A percentile compares a stretch with the other conserved stretches of the same genome.
Evolutionary conservation across 495 filamentous ascomycete genomes (phyloP).

Genomic region (Chlorociboria aeruginascens): DNA sequence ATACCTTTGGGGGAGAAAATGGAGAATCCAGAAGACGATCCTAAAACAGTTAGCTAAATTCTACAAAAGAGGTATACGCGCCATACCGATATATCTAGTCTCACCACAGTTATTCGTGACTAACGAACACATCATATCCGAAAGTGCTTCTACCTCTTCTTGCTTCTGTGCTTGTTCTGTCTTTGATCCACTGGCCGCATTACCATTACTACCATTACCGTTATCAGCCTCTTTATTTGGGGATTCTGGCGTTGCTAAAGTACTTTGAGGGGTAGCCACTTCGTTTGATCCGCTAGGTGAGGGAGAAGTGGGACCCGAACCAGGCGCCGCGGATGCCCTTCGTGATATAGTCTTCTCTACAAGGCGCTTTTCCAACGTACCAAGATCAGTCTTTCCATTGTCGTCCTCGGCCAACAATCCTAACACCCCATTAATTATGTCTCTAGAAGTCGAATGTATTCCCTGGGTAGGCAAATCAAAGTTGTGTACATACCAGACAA

Average conservation of each 20-base stretch:
- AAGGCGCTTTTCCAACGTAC: slow-evolving; percentile 72
- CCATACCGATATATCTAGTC: slow-evolving; percentile 87
- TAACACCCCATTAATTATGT: slow-evolving; percentile 9
- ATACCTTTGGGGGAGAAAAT: slow-evolving; percentile 98
- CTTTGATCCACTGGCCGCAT: no score
- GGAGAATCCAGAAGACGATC: slow-evolving; percentile 94
- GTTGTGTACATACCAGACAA: slow-evolving; percentile 50
- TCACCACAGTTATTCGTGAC: slow-evolving; percentile 97
- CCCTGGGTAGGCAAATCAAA: no score
- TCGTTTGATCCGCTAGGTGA: slow-evolving; percentile 10
- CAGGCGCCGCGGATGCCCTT: slow-evolving; percentile 12
- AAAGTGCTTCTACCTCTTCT: slow-evolving; percentile 75
- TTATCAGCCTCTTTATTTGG: slow-evolving; percentile 12
- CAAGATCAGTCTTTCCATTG: slow-evolving; percentile 78
- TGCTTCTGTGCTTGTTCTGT: slow-evolving; percentile 29
- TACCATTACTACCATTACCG: slow-evolving; percentile 10
- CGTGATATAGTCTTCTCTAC: slow-evolving; percentile 11
- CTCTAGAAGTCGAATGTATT: no score
- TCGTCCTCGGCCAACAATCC: slow-evolving; percentile 74
- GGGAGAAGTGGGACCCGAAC: slow-evolving; percentile 16
- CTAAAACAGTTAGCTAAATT: slow-evolving; percentile 28
- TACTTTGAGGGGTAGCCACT: slow-evolving; percentile 14
- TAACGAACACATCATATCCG: slow-evolving; percentile 98
- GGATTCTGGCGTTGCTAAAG: slow-evolving; percentile 17
- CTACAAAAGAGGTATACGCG: no score